Evolutionary conservation across 768 basidiomycete genomes (phyloP).

Genomic region (Calocera cornea): DNA sequence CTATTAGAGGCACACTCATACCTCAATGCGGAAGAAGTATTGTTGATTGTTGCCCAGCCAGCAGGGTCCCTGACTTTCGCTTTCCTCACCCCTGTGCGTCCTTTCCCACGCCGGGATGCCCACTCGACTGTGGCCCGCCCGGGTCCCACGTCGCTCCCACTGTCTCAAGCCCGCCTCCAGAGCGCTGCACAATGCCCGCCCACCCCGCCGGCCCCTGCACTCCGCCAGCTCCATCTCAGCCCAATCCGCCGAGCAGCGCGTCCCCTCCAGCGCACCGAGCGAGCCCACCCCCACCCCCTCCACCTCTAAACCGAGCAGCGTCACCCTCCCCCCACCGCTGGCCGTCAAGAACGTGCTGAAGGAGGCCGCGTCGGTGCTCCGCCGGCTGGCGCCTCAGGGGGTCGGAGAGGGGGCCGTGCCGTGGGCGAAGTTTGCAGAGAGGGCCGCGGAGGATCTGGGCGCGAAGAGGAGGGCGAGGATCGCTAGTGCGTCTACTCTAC

Average conservation of each 20-base stretch:
- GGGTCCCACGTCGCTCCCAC: not conserved
- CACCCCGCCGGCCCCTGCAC: not conserved
- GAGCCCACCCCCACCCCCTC: too few relatives aligned
- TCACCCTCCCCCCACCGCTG: not conserved
- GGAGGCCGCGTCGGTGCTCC: not conserved
- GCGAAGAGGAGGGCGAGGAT: not conserved
- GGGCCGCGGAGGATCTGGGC: not conserved
- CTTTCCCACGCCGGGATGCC: not conserved
- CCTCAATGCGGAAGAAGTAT: not conserved
- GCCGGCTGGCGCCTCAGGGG: not conserved
- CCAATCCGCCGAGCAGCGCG: not conserved
- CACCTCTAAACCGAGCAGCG: too few relatives aligned
- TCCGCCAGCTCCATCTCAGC: not conserved
- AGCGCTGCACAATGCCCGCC: not conserved
- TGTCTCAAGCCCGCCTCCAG: not conserved
- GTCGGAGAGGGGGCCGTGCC: not conserved
- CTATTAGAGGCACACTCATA: too few relatives aligned
- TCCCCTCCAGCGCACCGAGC: too few relatives aligned
- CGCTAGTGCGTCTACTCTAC: not conserved
- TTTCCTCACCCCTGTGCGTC: not conserved
- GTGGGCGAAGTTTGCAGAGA: not conserved
- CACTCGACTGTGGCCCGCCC: not conserved
- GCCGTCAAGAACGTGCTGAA: not conserved
- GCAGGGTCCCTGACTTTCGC: not conserved
- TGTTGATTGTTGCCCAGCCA: not conserved